Evolutionary conservation across 225 moss, liverwort and hornwort species (phyloP), one percentile per base, ranked within the genome.

Genomic region (Marchantia polymorpha): DNA sequence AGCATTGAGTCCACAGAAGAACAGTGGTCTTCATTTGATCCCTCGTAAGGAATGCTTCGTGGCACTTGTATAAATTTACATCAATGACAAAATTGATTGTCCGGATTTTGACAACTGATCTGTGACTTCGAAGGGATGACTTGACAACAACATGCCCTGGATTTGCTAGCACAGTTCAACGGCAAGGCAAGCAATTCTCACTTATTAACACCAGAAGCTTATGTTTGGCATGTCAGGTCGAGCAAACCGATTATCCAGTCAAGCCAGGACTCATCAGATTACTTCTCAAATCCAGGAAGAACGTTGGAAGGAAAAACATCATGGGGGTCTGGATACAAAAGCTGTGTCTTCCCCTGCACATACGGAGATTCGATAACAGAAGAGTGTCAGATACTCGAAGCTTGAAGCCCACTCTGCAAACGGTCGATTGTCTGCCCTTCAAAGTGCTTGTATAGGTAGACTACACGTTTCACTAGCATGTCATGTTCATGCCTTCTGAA

Each of bases 271-370:
- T 19, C 68, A 52, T 48, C 52, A 12, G 55, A n/a, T 75, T 81
- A 88, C 81, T 90, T 85, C 64, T 87, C 86, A 73, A 72, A 79
- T 59, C 84, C 85, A 51, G 91, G 89, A 64, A 91, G 53, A 14
- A 91, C 82, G 67, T 84, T 73, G 72, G 83, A 54, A 20, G 91
- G 91, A 55, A 91, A 91, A 63, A 91, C 91, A 70, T 91, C 85
- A 79, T 91, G 90, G 20, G 86, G 90, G 73, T 86, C 89, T 23
- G 91, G 87, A 67, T 89, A 86, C 78, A 84, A 77, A 76, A 89
- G 77, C 78, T 90, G 90, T 25, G 90, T 90, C 81, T 90, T 90
- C 6, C 90, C 90, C 90, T 90, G 86, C 78, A 22, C 27, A 61
- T 53, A 52, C 39, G 54, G 19, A 69, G 13, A 20, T 47, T 69